These are phyloP conservation scores for Mortierella alpina DNA, from an alignment of 192 early-diverging fungal species.

Conservation along the genomic window DNA sequence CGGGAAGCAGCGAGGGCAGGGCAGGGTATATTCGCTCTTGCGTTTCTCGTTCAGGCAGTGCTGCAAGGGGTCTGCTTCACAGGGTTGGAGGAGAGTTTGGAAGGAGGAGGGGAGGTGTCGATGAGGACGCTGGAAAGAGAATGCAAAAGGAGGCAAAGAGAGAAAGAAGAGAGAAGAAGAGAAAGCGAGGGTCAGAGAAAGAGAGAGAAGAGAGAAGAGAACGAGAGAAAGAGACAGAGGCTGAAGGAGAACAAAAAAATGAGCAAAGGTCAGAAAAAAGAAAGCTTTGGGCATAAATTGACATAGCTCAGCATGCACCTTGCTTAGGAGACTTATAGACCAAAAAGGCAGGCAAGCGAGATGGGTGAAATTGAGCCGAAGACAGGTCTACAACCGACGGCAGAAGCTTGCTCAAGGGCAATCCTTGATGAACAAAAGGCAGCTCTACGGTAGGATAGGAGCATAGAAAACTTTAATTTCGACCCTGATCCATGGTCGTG, in stretches of 20 bases:
- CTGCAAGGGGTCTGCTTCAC: too few species aligned
- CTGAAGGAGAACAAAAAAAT: not conserved
- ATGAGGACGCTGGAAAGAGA: not conserved
- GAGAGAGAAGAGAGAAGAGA: not conserved
- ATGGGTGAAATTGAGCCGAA: too few species aligned
- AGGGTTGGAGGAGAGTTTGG: not conserved
- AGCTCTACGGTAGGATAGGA: too few species aligned
- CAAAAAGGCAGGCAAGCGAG: not conserved
- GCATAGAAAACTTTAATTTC: too few species aligned
- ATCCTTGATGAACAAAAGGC: too few species aligned
- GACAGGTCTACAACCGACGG: too few species aligned
- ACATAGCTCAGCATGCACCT: too few species aligned
- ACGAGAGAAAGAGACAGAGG: slow-evolving; percentile 4
- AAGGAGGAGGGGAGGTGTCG: not conserved
- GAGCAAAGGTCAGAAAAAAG: not conserved
- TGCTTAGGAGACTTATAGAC: not conserved
- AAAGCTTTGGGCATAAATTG: not conserved
- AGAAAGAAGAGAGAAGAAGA: not conserved
- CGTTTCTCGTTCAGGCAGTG: too few species aligned
- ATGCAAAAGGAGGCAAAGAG: not conserved
- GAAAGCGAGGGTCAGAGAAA: not conserved
- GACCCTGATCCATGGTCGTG: too few species aligned
- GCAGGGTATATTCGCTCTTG: too few species aligned
- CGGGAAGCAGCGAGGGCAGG: not conserved
- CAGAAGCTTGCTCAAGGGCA: too few species aligned